These are phyloP conservation scores for Penicillium psychrosexuale DNA, from an alignment of 2,329 filamentous ascomycete species.

Conservation along the genomic window DNA sequence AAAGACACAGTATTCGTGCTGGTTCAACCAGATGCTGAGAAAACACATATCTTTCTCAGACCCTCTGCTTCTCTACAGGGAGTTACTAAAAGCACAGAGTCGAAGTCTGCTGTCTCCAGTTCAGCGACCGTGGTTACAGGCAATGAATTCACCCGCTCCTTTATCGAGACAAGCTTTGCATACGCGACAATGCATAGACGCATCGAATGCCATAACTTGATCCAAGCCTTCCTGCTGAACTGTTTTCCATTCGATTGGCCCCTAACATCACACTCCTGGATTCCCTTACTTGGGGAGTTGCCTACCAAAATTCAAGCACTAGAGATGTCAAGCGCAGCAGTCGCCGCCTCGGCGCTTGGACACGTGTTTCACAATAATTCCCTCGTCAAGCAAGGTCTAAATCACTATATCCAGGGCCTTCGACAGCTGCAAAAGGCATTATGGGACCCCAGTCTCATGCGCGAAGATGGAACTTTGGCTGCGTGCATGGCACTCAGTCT, in stretches of 20 bases:
- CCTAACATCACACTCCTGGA: not conserved
- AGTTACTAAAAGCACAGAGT: not conserved
- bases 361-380: conserved; percentile 5
- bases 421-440: conserved; percentile 34
- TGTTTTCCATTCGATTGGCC: not conserved
- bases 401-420: conserved; percentile 35
- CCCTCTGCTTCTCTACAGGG: not conserved
- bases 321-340: not conserved
- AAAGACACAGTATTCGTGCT: conserved; percentile 28
- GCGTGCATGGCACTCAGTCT: conserved; percentile 33
- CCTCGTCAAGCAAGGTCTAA: conserved; percentile 27
- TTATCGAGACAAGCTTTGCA: not conserved
- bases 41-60: not conserved
- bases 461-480: conserved; percentile 36
- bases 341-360: not conserved
- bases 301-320: not conserved
- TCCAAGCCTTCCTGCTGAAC: not conserved
- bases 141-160: not conserved
- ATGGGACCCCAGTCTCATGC: conserved; percentile 29
- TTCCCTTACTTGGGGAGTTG: not conserved
- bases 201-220: not conserved
- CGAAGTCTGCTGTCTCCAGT: not conserved
- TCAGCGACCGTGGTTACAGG: not conserved
- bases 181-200: not conserved
- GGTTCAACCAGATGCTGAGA: conserved; percentile 17